These are phyloP conservation scores for Chaetomium cochliodes DNA, from an alignment of 495 filamentous ascomycete species.

Conservation along the genomic window DNA sequence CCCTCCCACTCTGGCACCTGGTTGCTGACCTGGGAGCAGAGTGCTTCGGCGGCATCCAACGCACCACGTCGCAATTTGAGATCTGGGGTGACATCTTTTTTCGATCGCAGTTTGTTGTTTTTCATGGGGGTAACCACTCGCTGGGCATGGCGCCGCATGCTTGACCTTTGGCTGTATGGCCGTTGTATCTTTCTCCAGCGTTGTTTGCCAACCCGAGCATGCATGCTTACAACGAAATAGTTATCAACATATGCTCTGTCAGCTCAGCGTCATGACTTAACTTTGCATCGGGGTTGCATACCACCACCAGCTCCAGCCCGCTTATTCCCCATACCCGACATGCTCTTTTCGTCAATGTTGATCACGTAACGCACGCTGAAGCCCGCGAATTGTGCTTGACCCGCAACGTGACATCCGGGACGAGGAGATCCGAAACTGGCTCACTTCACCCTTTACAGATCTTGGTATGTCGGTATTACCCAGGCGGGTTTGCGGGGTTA, in stretches of 20 bases:
- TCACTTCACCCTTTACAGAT: conserved; percentile 7
- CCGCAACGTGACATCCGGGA: conserved; percentile 1
- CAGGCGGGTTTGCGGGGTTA: conserved; percentile 8
- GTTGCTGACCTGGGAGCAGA: conserved; percentile 38
- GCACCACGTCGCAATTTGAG: conserved; percentile 57
- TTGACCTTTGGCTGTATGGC: neutral
- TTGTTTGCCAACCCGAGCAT: neutral
- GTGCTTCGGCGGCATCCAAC: conserved; percentile 72
- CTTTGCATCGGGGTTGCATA: too few species aligned
- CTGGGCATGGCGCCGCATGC: conserved; percentile 60
- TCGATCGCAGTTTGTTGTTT: conserved; percentile 76
- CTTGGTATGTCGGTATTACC: conserved; percentile 15
- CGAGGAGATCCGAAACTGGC: neutral
- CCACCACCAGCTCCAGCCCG: too few species aligned
- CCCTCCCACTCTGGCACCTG: neutral
- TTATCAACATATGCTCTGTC: neutral
- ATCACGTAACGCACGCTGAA: neutral
- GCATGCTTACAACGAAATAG: neutral
- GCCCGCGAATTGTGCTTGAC: neutral
- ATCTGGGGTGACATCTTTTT: conserved; percentile 81
- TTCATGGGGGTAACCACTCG: conserved; percentile 62
- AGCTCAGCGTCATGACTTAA: too few species aligned
- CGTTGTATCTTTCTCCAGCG: neutral
- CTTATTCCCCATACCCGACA: too few species aligned
- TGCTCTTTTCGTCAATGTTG: neutral